These are phyloP conservation scores for Termitomyces sp. DNA, from an alignment of 1,284 basidiomycete species.

Conservation along the genomic window DNA sequence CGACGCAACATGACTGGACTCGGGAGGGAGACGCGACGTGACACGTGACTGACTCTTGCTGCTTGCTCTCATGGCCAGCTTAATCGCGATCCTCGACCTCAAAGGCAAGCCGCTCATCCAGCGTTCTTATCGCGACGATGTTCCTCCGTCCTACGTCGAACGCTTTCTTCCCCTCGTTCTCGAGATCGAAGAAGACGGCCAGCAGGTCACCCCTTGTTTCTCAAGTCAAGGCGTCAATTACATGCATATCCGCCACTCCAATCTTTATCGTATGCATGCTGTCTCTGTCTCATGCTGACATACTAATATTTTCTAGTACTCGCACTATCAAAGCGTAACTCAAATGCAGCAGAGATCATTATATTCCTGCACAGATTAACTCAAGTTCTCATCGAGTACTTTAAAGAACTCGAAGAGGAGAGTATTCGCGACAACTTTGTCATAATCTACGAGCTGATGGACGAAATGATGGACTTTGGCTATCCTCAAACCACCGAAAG, in stretches of 20 bases:
- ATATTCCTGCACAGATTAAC: conserved; percentile 93
- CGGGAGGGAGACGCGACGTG: not conserved
- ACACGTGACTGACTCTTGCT: not conserved
- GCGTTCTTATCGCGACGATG: conserved; percentile 96
- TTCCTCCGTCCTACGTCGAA: conserved; percentile 85
- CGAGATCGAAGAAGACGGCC: conserved; percentile 96
- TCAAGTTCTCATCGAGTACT: conserved; percentile 93
- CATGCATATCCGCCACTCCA: conserved; percentile 98
- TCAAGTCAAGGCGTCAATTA: conserved; percentile 93
- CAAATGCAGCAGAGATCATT: conserved; percentile 95
- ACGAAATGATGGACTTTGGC: conserved; percentile 99
- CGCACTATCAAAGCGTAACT: conserved; percentile 93
- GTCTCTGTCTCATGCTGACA: not conserved
- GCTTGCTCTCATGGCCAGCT: conserved; percentile 38
- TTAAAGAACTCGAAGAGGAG: conserved; percentile 99
- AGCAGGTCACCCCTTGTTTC: conserved; percentile 94
- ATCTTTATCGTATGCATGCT: conserved; percentile 80
- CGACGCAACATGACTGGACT: too few species aligned
- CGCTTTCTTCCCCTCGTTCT: conserved; percentile 92
- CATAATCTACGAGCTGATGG: conserved; percentile 95
- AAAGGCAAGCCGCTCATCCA: conserved; percentile 99
- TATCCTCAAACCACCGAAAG: conserved; percentile 99
- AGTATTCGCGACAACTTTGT: conserved; percentile 99
- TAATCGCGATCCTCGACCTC: conserved; percentile 94
- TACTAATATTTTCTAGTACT: conserved; percentile 56